Base-by-base conservation (phyloP, 78 protist genomes). In the Emiliania huxleyi region DNA sequence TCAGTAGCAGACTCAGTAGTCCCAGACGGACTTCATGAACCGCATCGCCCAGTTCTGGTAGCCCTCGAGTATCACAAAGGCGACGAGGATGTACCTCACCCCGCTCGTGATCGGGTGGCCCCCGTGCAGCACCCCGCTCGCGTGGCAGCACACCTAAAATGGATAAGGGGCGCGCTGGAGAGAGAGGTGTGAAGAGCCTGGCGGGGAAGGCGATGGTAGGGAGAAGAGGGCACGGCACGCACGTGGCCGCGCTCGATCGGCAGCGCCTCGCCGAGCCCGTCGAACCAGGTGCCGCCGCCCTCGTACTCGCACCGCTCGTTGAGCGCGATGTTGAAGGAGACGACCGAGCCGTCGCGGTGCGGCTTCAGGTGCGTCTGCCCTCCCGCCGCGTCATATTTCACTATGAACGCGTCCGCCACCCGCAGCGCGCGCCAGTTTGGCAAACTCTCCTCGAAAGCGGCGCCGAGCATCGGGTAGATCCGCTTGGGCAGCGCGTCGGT, bases 211-310 rank as follows among this genome's bases (percentile, higher is more conserved):
- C n/a, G n/a, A n/a, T n/a, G n/a, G n/a, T n/a, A n/a, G n/a, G n/a
- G n/a, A n/a, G n/a, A n/a, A n/a, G n/a, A n/a, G n/a, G n/a, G n/a
- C n/a, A n/a, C 84, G 45, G 4, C 22, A 2, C 4, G n/a, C n/a
- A 75, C 15, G 26, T 75, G 45, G 40, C 84, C 84, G 8, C 84
- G 84, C 45, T 75, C 84, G 44, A 75, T 75, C 33, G 45, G 84
- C n/a, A 75, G 84, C 45, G 84, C 0, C 1, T 29, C 2, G 84
- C 45, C 84, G n/a, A 75, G 43, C 22, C 33, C 21, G 45, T 75
- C 45, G 84, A 75, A 75, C 84, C 84, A 75, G 12, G 84, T 75
- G 46, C 84, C 84, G 40, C 84, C 84, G 44, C 84, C 84, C 84
- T 75, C 84, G 44, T 38, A 75, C 40, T 75, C 84, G 46, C 29